Percentiles rank a stretch among this genome's conserved stretches.
phyloP scores from a whole-genome alignment of 768 basidiomycete species.

The Epithele typhae region DNA sequence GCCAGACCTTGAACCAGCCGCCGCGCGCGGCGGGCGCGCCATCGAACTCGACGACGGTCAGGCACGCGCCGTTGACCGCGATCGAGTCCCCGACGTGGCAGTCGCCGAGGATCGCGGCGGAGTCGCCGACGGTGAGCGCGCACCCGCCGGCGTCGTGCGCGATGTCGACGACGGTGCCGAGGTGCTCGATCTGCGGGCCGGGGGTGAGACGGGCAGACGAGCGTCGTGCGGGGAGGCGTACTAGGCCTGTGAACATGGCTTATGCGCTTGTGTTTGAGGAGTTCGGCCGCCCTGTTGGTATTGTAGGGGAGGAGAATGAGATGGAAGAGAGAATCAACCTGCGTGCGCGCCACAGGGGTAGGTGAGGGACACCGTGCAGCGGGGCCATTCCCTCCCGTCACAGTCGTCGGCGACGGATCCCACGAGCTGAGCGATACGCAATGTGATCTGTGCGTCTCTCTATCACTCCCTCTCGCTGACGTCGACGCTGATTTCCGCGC shows the following conservation, averaged over 20 bases:
- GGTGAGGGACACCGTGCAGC: too few species aligned
- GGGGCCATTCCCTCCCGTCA: too few species aligned
- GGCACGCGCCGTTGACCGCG: constrained; percentile 72
- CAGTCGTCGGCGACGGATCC: too few species aligned
- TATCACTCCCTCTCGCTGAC: too few species aligned
- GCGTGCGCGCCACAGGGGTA: too few species aligned
- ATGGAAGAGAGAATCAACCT: neutral
- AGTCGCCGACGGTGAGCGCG: constrained; percentile 70
- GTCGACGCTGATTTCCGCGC: too few species aligned
- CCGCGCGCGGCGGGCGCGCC: constrained; percentile 46
- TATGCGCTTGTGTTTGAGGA: neutral
- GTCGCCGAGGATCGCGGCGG: constrained; percentile 73
- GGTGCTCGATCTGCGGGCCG: constrained; percentile 74
- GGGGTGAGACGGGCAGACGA: too few species aligned
- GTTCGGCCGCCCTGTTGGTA: neutral
- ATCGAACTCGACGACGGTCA: constrained; percentile 89
- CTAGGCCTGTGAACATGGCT: constrained; percentile 77
- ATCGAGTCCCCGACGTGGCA: constrained; percentile 95
- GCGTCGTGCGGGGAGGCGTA: constrained; percentile 31
- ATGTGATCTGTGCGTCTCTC: too few species aligned
- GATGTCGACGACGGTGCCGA: constrained; percentile 70
- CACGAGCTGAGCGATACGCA: too few species aligned
- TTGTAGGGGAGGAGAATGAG: neutral
- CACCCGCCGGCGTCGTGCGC: constrained; percentile 70
- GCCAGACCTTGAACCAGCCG: constrained; percentile 90